Conservation (phyloP, 176 grass and related monocot species). For the Zoysia japonica region DNA sequence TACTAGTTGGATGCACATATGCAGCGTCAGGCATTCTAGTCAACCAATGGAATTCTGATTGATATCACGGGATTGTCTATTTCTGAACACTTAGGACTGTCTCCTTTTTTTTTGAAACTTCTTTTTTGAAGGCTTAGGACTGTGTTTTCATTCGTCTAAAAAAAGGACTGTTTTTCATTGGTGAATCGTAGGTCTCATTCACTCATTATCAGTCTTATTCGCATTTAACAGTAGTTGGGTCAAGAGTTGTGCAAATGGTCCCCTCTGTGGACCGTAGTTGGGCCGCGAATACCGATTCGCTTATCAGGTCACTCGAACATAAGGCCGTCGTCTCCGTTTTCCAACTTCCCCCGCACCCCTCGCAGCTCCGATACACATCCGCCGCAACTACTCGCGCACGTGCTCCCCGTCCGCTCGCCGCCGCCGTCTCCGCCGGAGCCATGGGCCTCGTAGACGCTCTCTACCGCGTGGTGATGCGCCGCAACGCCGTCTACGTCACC, state of each 20-base stretch:
- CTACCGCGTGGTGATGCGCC: slow-evolving; percentile 83
- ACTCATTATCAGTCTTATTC: too few relatives aligned
- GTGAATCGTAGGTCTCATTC: too few relatives aligned
- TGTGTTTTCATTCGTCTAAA: too few relatives aligned
- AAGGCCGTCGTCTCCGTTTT: too few relatives aligned
- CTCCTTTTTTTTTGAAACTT: too few relatives aligned
- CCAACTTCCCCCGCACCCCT: neutral
- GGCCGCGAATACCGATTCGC: too few relatives aligned
- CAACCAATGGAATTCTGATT: neutral
- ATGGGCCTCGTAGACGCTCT: slow-evolving; percentile 70
- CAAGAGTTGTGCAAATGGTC: too few relatives aligned
- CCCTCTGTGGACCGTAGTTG: too few relatives aligned
- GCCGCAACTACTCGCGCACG: neutral
- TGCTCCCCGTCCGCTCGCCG: neutral
- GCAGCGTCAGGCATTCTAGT: neutral
- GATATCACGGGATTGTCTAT: neutral
- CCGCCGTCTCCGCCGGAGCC: slow-evolving; percentile 8
- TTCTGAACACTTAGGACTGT: too few relatives aligned
- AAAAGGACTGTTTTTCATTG: too few relatives aligned
- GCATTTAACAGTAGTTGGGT: too few relatives aligned
- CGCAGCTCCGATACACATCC: neutral
- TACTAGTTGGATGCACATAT: neutral
- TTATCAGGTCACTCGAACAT: too few relatives aligned
- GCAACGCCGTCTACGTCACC: slow-evolving; percentile 90
- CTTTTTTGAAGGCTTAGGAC: neutral